Percentiles rank a stretch among this genome's conserved stretches.
Evolutionary conservation across 441 rosid genomes (phyloP).

Genomic region (Flueggea neowawraea): DNA sequence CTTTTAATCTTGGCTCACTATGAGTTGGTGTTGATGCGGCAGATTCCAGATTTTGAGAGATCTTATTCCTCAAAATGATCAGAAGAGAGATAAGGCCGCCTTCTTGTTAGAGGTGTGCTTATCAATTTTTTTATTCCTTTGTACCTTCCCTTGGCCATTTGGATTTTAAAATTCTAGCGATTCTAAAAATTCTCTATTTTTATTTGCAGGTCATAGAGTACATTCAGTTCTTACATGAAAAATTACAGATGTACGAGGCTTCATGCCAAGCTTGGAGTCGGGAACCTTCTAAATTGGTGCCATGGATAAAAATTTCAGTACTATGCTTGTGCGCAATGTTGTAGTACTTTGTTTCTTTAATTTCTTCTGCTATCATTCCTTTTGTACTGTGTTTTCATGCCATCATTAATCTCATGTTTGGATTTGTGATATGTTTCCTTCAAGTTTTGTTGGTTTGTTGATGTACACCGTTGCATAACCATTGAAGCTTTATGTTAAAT

Average conservation of each 20-base stretch:
- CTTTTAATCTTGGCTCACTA: too few species aligned
- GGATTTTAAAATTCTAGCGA: too few species aligned
- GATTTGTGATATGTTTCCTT: too few species aligned
- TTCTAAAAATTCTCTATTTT: neutral
- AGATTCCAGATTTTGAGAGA: constrained; percentile 93
- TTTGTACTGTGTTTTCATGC: too few species aligned
- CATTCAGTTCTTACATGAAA: constrained; percentile 87
- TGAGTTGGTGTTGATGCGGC: constrained; percentile 4
- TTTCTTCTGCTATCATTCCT: too few species aligned
- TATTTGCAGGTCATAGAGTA: constrained; percentile 83
- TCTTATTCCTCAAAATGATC: constrained; percentile 88
- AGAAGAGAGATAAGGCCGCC: constrained; percentile 94
- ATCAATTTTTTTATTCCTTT: neutral
- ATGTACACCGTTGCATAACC: too few species aligned
- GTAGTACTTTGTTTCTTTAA: too few species aligned
- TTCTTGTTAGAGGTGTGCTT: constrained; percentile 79
- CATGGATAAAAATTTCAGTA: constrained; percentile 45
- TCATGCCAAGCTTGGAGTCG: constrained; percentile 72
- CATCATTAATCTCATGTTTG: too few species aligned
- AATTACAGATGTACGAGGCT: constrained; percentile 62
- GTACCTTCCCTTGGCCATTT: too few species aligned
- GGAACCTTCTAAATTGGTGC: constrained; percentile 63
- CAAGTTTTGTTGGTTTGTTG: too few species aligned
- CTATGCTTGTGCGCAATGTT: too few species aligned
- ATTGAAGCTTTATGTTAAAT: too few species aligned